phyloP scores from a whole-genome alignment of 179 eudicot genomes.

The Gypsophila paniculata region DNA sequence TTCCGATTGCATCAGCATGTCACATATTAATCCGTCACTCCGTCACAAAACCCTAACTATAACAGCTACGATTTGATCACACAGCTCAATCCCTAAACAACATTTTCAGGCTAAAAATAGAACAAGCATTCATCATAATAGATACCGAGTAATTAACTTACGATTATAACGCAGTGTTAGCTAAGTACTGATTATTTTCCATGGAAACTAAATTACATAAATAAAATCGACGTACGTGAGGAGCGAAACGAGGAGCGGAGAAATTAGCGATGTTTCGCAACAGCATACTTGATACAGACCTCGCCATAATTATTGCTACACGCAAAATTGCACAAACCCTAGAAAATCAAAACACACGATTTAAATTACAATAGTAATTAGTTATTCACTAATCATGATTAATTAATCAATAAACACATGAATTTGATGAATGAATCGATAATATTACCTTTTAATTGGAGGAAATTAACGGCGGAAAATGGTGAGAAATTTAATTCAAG shows the following conservation, averaged over 20 bases:
- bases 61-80: not conserved
- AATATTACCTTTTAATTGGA: too few relatives aligned
- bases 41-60: not conserved
- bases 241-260: slow-evolving; percentile 13
- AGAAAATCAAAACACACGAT: too few relatives aligned
- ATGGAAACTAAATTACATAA: not conserved
- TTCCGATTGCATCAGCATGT: slow-evolving; percentile 1
- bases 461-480: too few relatives aligned
- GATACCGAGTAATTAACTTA: too few relatives aligned
- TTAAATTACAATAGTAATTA: not conserved
- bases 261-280: slow-evolving; percentile 13
- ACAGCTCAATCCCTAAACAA: not conserved
- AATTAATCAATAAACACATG: not conserved
- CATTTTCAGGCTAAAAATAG: not conserved
- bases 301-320: not conserved
- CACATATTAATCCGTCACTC: not conserved
- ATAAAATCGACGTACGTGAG: not conserved
- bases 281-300: slow-evolving; percentile 16
- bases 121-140: too few relatives aligned
- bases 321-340: not conserved
- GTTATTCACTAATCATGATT: not conserved
- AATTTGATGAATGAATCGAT: too few relatives aligned
- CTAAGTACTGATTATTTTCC: too few relatives aligned
- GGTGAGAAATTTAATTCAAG: too few relatives aligned
- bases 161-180: too few relatives aligned